A percentile compares a stretch with the other conserved stretches of the same genome.
phyloP scores from a whole-genome alignment of 345 rosid genomes.

The Citrus maxima region DNA sequence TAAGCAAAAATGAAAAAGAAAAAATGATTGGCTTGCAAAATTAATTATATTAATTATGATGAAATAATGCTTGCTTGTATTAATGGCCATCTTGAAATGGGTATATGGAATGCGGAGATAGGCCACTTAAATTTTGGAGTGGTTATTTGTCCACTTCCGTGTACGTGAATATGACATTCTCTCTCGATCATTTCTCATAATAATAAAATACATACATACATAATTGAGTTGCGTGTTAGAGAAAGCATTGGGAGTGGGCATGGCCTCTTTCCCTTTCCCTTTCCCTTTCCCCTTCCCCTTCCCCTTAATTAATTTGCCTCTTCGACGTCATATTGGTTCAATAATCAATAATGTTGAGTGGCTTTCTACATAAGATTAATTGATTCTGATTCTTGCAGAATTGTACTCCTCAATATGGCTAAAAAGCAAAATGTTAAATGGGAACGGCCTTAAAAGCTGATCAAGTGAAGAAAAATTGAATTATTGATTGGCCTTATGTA shows the following conservation, averaged over 20 bases:
- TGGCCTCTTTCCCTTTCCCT: too few species aligned
- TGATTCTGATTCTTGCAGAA: background rate
- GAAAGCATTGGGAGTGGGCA: background rate
- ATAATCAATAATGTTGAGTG: slow-evolving; percentile 8
- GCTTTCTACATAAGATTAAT: background rate
- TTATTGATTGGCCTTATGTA: background rate
- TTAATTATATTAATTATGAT: too few species aligned
- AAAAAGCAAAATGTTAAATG: background rate
- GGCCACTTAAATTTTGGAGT: background rate
- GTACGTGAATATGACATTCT: background rate
- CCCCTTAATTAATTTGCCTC: background rate
- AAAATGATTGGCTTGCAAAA: background rate
- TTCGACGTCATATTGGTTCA: background rate
- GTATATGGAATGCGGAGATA: background rate
- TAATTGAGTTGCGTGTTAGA: slow-evolving; percentile 20
- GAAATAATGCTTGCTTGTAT: background rate
- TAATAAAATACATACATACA: too few species aligned
- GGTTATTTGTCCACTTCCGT: slow-evolving; percentile 14
- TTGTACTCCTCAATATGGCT: background rate
- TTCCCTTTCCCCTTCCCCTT: too few species aligned
- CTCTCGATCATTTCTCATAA: too few species aligned
- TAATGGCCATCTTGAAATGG: background rate
- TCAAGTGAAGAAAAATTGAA: too few species aligned
- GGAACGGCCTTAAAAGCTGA: background rate
- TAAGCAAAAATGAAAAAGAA: background rate